These are phyloP conservation scores for Boletus eberwhitei DNA, from an alignment of 768 basidiomycete genomes.

Conservation along the genomic window DNA sequence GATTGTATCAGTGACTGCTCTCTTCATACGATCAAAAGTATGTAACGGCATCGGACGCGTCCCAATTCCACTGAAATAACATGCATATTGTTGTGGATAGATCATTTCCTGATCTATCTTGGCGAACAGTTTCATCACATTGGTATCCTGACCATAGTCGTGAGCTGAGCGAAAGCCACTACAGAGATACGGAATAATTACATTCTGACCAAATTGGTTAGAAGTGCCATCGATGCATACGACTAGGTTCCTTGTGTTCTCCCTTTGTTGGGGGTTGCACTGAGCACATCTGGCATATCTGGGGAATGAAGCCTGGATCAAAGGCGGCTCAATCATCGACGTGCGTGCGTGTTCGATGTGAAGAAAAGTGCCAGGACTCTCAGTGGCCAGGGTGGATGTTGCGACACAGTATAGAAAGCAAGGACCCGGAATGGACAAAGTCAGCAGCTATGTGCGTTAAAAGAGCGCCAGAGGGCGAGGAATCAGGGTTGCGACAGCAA, in stretches of 20 bases:
- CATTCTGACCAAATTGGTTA: slow-evolving; percentile 32
- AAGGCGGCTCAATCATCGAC: background rate
- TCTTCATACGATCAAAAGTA: background rate
- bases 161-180: background rate
- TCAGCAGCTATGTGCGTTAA: background rate
- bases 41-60: slow-evolving; percentile 13
- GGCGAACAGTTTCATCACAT: slow-evolving; percentile 33
- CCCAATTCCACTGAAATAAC: slow-evolving; percentile 36
- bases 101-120: slow-evolving; percentile 16
- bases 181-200: slow-evolving; percentile 24
- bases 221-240: slow-evolving; percentile 24
- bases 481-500: background rate
- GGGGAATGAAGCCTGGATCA: background rate
- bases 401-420: background rate
- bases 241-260: slow-evolving; percentile 30
- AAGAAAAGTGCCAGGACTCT: background rate
- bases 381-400: background rate
- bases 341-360: background rate
- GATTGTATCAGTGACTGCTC: background rate
- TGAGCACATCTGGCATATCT: slow-evolving; percentile 6
- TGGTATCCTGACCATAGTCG: slow-evolving; percentile 27
- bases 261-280: slow-evolving; percentile 10
- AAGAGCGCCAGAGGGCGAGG: background rate
- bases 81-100: slow-evolving; percentile 21
- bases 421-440: background rate